Conservation (phyloP, 78 protist genomes). For the Guillardia theta region DNA sequence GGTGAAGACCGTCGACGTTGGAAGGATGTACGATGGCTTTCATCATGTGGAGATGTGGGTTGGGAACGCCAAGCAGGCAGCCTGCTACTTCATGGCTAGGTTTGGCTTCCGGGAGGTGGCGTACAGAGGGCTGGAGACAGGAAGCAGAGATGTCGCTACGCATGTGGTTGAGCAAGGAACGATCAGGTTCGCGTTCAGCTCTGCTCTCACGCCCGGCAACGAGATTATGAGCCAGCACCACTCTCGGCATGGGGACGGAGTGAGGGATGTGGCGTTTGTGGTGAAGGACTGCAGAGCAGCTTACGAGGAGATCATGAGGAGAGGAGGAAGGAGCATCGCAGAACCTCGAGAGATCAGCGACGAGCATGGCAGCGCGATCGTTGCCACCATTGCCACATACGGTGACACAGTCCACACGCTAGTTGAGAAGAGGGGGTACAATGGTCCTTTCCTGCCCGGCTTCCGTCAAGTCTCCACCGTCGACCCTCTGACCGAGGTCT, state of each 20-base stretch:
- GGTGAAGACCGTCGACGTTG: too few species aligned
- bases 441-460: constrained; percentile 78
- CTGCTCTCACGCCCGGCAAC: constrained; percentile 57
- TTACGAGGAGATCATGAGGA: constrained; percentile 35
- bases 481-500: background rate
- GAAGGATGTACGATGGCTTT: constrained; percentile 56
- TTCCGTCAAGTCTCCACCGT: constrained; percentile 1
- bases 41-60: constrained; percentile 77
- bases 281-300: constrained; percentile 68
- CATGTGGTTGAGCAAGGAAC: constrained; percentile 67
- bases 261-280: constrained; percentile 77
- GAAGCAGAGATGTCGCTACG: constrained; percentile 72
- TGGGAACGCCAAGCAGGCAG: constrained; percentile 90
- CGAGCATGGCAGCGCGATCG: constrained; percentile 74
- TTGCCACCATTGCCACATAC: constrained; percentile 81
- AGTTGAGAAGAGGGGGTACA: constrained; percentile 73
- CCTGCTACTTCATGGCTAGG: constrained; percentile 73
- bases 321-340: constrained; percentile 76
- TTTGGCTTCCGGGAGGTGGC: constrained; percentile 80
- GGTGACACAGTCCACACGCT: constrained; percentile 86
- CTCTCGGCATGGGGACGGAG: constrained; percentile 84
- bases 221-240: constrained; percentile 59
- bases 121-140: constrained; percentile 87
- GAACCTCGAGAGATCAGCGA: constrained; percentile 76
- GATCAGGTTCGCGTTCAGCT: constrained; percentile 49